Percentiles rank a stretch among this genome's conserved stretches.
Evolutionary conservation across 1,139 yeast genomes (phyloP).

Genomic region (Kodamaea fungicola): DNA sequence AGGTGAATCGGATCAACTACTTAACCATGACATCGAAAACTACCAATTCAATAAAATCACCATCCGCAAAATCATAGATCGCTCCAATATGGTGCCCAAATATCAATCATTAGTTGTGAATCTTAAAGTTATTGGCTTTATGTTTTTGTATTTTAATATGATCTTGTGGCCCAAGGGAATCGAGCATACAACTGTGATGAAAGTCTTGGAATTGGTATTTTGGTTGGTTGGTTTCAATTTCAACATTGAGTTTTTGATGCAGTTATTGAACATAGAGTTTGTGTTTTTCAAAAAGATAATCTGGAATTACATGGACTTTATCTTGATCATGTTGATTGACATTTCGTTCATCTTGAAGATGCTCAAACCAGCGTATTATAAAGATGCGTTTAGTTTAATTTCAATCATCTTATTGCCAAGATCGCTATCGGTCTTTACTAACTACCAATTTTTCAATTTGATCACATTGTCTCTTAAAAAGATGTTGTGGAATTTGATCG

Average conservation of each 20-base stretch:
- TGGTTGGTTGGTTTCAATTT: slow-evolving; percentile 36
- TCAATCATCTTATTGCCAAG: slow-evolving; percentile 56
- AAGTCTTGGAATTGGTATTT: slow-evolving; percentile 22
- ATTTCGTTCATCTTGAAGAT: slow-evolving; percentile 24
- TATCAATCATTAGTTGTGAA: slow-evolving; percentile 43
- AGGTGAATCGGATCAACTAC: slow-evolving; percentile 8
- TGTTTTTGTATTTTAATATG: slow-evolving; percentile 30
- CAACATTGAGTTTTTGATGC: slow-evolving; percentile 37
- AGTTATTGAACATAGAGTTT: slow-evolving; percentile 42
- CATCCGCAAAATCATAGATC: slow-evolving; percentile 24
- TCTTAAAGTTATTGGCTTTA: slow-evolving; percentile 31
- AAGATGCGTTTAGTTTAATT: slow-evolving; percentile 39
- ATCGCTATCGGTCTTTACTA: slow-evolving; percentile 51
- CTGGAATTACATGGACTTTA: slow-evolving; percentile 41
- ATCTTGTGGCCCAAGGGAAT: slow-evolving; percentile 19
- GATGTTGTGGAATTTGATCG: slow-evolving; percentile 54
- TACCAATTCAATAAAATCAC: slow-evolving; percentile 32
- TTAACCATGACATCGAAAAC: slow-evolving; percentile 28
- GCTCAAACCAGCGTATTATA: slow-evolving; percentile 10
- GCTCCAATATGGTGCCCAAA: slow-evolving; percentile 40
- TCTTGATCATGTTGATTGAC: slow-evolving; percentile 30
- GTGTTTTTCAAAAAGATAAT: slow-evolving; percentile 34
- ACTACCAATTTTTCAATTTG: slow-evolving; percentile 52
- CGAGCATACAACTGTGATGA: slow-evolving; percentile 4
- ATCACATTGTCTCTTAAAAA: slow-evolving; percentile 50